Evolutionary conservation across 2,329 filamentous ascomycete species (phyloP).

Genomic region (Truncatella angustata): DNA sequence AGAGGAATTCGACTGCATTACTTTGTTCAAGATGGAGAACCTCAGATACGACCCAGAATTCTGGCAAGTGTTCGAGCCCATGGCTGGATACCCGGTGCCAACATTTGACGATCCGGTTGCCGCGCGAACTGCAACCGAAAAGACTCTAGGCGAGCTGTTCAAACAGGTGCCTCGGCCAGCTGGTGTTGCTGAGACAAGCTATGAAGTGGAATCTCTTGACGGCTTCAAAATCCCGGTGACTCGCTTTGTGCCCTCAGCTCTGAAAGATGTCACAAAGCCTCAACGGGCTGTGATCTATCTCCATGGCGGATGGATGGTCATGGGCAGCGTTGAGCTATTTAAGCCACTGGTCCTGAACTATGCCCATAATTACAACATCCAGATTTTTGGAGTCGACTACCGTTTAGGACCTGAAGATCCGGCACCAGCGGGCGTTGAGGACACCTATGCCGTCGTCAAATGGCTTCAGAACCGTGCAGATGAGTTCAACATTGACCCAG

Average conservation of each 20-base stretch:
- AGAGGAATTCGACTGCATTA: not conserved
- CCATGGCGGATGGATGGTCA: constrained; percentile 2
- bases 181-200: not conserved
- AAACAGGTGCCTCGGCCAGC: not conserved
- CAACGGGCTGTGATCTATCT: constrained; percentile 2
- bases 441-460: constrained; percentile 44
- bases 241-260: not conserved
- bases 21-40: not conserved
- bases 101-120: constrained; percentile 3
- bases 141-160: not conserved
- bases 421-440: constrained; percentile 47
- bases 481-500: constrained; percentile 20
- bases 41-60: constrained; percentile 6
- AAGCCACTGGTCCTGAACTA: not conserved
- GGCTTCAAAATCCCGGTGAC: not conserved
- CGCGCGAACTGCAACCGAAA: not conserved
- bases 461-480: constrained; percentile 35
- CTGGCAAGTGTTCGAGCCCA: not conserved
- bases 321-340: not conserved
- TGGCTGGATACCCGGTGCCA: not conserved
- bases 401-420: constrained; percentile 48
- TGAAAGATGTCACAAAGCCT: not conserved
- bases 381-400: constrained; percentile 46
- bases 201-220: not conserved
- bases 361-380: not conserved